Base-by-base conservation (phyloP, 2,329 filamentous ascomycete genomes). In the Paramyrothecium sp. region DNA sequence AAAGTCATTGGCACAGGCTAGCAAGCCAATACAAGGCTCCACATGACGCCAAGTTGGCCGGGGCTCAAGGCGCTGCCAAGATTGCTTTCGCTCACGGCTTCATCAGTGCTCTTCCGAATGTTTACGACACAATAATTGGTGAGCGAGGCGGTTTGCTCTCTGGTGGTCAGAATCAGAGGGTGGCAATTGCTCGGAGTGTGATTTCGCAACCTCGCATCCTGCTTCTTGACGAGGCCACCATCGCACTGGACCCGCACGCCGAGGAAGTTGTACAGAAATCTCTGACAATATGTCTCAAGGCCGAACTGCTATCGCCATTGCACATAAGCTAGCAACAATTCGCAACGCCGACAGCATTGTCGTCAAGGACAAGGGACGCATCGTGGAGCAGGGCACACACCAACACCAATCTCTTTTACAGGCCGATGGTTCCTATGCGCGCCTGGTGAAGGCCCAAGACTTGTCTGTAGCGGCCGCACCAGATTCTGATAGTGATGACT, bases 301-400 rank as follows among this genome's bases (percentile, higher is more conserved):
- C 41, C 74, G 84, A 10, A 88, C 85, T 0, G 87, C 84, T 0
- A 83, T 89, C 47, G 77, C 85, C 10, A 85, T 88, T 55, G 85
- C 85, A 0, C 82, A 85, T 68, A 72, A 81, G 7, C 71, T 85
- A 1, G 77, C 78, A 0, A 84, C 81, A 0, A 80, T 84, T 53
- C 79, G 78, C 60, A 74, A 81, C 53, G 85, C 85, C 0, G 82
- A 88, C 60, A 79, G 83, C 51, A 88, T 89, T 41, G 72, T 88
- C 7, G 85, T 89, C 2, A 72, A 89, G 60, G 73, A 79, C 5
- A 72, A 81, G 58, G 86, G 86, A 0, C 66, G 72, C 30, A 77
- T 85, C 3, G 70, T 84, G 3, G 85, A 89, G 68, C 74, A 83
- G 62, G 86, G 86, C 0, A 83, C 78, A 3, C 56, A 55, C 21